Evolutionary conservation across 345 rosid genomes (phyloP).

Genomic region (Gynandropsis gynandra): DNA sequence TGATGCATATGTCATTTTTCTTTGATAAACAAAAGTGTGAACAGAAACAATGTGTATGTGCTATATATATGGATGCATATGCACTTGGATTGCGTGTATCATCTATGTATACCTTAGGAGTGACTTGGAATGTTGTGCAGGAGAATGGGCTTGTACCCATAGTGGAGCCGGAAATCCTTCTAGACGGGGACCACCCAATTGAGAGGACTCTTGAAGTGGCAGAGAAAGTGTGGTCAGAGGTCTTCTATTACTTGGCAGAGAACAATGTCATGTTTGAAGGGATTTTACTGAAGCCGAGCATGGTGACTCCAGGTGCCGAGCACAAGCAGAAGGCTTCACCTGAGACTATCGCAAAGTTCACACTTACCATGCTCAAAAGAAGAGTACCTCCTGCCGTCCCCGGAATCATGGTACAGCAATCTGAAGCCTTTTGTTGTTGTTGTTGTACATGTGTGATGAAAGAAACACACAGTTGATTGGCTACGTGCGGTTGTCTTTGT

Average conservation of each 20-base stretch:
- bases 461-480: too few relatives aligned
- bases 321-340: constrained; percentile 89
- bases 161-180: constrained; percentile 98
- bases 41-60: too few relatives aligned
- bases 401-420: constrained; percentile 66
- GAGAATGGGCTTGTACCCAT: constrained; percentile 97
- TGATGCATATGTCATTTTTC: too few relatives aligned
- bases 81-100: background rate
- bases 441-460: too few relatives aligned
- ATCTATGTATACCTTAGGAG: too few relatives aligned
- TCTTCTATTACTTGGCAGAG: constrained; percentile 87
- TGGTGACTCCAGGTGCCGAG: constrained; percentile 98
- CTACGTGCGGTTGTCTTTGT: background rate
- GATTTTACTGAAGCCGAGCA: constrained; percentile 92
- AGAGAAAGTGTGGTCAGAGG: constrained; percentile 97
- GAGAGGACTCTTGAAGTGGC: constrained; percentile 96
- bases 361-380: constrained; percentile 88
- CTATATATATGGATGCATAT: too few relatives aligned
- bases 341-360: constrained; percentile 75
- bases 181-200: constrained; percentile 91
- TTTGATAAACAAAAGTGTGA: background rate
- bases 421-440: background rate
- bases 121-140: constrained; percentile 29
- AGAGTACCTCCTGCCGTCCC: constrained; percentile 98
- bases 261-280: constrained; percentile 88